Percentiles rank a stretch among this genome's conserved stretches.
phyloP scores from a whole-genome alignment of 1,284 basidiomycete species.

The Ustilago vetiveriae region DNA sequence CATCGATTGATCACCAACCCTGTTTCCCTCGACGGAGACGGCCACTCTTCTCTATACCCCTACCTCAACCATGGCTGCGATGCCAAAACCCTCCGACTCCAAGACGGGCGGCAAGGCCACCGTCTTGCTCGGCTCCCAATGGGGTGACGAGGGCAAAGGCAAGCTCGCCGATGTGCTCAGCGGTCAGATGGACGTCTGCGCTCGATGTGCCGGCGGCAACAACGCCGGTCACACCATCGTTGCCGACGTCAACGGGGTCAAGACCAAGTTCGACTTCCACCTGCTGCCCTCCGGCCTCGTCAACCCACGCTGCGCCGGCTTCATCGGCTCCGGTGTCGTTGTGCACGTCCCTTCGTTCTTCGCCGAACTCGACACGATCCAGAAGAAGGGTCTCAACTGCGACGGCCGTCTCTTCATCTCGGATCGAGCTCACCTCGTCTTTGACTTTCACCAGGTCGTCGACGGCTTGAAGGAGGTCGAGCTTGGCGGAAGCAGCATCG shows the following conservation, averaged over 20 bases:
- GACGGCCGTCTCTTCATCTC: slow-evolving; percentile 87
- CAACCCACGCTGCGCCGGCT: slow-evolving; percentile 84
- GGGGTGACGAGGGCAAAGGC: slow-evolving; percentile 67
- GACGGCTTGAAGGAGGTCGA: slow-evolving; percentile 98
- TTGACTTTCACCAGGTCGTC: slow-evolving; percentile 99
- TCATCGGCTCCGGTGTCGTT: slow-evolving; percentile 94
- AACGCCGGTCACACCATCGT: slow-evolving; percentile 99
- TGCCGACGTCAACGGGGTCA: slow-evolving; percentile 77
- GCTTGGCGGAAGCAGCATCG: slow-evolving; percentile 88
- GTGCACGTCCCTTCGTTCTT: slow-evolving; percentile 96
- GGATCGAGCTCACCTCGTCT: slow-evolving; percentile 94
- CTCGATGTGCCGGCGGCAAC: slow-evolving; percentile 95
- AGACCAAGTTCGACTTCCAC: slow-evolving; percentile 93
- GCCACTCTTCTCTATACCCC: slow-evolving; percentile 1
- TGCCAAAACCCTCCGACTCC: slow-evolving; percentile 63
- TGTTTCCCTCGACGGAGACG: slow-evolving; percentile 34
- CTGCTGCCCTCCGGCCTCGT: slow-evolving; percentile 91
- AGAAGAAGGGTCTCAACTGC: slow-evolving; percentile 83
- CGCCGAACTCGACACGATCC: slow-evolving; percentile 85
- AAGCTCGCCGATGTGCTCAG: slow-evolving; percentile 66
- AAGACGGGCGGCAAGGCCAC: slow-evolving; percentile 60
- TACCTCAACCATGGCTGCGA: slow-evolving; percentile 50
- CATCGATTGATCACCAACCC: slow-evolving; percentile 55
- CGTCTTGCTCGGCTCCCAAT: slow-evolving; percentile 65
- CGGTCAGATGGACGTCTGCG: slow-evolving; percentile 88